Evolutionary conservation across 345 rosid genomes (phyloP).

Genomic region (Salix viminalis): DNA sequence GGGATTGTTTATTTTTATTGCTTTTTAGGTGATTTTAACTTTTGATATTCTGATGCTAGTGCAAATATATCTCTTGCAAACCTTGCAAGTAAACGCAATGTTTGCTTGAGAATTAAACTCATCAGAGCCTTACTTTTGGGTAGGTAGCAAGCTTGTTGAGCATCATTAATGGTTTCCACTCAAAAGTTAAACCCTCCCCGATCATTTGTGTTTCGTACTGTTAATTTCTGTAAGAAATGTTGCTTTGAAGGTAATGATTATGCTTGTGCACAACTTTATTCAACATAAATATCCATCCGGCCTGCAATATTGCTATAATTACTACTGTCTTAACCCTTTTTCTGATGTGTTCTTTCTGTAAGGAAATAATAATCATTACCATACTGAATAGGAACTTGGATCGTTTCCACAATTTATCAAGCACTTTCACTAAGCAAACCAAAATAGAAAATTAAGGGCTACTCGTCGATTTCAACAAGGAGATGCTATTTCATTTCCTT

Average conservation of each 20-base stretch:
- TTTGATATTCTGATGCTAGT: too few species aligned
- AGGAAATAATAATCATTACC: neutral
- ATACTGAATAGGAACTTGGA: neutral
- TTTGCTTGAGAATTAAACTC: neutral
- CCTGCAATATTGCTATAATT: conserved; percentile 14
- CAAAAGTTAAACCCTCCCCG: conserved; percentile 4
- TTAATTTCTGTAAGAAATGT: neutral
- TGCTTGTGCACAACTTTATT: conserved; percentile 9
- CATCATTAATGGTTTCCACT: conserved; percentile 1
- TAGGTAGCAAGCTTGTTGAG: conserved; percentile 1
- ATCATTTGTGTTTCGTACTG: conserved; percentile 10
- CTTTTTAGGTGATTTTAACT: too few species aligned
- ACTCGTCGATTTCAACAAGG: neutral
- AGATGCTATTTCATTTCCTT: neutral
- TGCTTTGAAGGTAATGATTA: neutral
- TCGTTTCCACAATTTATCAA: neutral
- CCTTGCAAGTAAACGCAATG: too few species aligned
- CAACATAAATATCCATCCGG: conserved; percentile 12
- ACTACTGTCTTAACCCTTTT: conserved; percentile 8
- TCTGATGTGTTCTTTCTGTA: neutral
- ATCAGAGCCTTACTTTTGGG: neutral
- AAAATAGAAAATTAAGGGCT: too few species aligned
- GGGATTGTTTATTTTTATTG: too few species aligned
- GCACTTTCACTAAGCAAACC: too few species aligned
- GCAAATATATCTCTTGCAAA: too few species aligned